Conservation (phyloP, 2,329 filamentous ascomycete species). For the Tolypocladium nubicola region DNA sequence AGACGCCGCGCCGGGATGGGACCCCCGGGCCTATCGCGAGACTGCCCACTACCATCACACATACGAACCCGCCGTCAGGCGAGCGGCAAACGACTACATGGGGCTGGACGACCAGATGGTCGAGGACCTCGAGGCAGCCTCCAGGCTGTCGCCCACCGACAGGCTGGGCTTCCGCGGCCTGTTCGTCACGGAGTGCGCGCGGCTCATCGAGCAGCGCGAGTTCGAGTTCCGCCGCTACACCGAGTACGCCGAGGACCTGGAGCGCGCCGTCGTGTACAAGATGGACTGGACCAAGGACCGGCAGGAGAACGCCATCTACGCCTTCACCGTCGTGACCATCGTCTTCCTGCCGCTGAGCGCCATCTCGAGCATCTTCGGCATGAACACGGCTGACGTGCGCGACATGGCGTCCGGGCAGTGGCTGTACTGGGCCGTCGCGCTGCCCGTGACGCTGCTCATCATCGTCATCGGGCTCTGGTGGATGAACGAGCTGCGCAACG, state of each 20-base stretch:
- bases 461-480: constrained; percentile 28
- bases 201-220: constrained; percentile 25
- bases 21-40: background rate
- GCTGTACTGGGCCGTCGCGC: constrained; percentile 37
- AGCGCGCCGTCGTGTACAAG: constrained; percentile 20
- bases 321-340: constrained; percentile 38
- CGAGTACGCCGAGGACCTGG: constrained; percentile 19
- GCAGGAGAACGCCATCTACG: constrained; percentile 37
- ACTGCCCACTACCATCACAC: background rate
- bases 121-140: constrained; percentile 16
- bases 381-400: constrained; percentile 40
- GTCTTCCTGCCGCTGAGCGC: constrained; percentile 36
- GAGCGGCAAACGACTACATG: constrained; percentile 10
- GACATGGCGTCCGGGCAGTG: constrained; percentile 37
- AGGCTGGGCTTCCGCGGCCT: constrained; percentile 26
- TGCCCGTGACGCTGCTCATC: constrained; percentile 33
- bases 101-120: constrained; percentile 10
- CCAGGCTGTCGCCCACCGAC: constrained; percentile 25
- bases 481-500: constrained; percentile 29
- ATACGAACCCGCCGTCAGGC: constrained; percentile 1
- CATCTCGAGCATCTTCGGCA: constrained; percentile 39
- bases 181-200: constrained; percentile 26
- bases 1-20: background rate
- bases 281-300: constrained; percentile 30
- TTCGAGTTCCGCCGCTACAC: constrained; percentile 19